Evolutionary conservation across 163 green algal species (phyloP).

Genomic region (Prototheca stagnorum): DNA sequence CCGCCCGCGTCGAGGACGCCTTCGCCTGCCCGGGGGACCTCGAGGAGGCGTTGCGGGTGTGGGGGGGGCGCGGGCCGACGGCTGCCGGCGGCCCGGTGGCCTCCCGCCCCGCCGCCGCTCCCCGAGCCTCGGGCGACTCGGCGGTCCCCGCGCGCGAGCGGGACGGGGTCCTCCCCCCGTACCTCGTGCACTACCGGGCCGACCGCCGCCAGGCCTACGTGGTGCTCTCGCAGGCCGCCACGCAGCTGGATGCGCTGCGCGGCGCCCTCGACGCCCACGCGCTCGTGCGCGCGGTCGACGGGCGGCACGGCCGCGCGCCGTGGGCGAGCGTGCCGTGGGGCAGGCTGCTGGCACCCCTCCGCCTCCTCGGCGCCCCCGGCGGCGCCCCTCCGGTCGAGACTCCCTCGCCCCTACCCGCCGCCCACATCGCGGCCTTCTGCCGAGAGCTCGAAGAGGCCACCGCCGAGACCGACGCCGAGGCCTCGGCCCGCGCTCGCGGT

Average conservation of each 20-base stretch:
- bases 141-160: constrained; percentile 22
- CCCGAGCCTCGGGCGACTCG: constrained; percentile 14
- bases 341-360: no score
- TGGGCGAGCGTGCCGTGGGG: no score
- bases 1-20: constrained; percentile 40
- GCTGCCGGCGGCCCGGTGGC: no score
- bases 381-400: no score
- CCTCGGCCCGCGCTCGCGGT: background rate
- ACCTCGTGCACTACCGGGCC: constrained; percentile 8
- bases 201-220: constrained; percentile 37
- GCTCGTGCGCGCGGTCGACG: constrained; percentile 41
- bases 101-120: no score
- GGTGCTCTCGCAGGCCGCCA: constrained; percentile 40
- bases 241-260: constrained; percentile 21
- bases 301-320: no score
- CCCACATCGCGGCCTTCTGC: no score
- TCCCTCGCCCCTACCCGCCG: no score
- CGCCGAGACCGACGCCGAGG: background rate
- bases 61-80: no score
- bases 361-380: no score
- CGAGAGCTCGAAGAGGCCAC: background rate
- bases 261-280: constrained; percentile 43
- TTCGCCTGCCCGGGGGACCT: constrained; percentile 34
- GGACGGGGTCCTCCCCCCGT: constrained; percentile 48
- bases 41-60: no score